Evolutionary conservation across 805 yeast species (phyloP).

Genomic region (Tetrapisispora phaffii): DNA sequence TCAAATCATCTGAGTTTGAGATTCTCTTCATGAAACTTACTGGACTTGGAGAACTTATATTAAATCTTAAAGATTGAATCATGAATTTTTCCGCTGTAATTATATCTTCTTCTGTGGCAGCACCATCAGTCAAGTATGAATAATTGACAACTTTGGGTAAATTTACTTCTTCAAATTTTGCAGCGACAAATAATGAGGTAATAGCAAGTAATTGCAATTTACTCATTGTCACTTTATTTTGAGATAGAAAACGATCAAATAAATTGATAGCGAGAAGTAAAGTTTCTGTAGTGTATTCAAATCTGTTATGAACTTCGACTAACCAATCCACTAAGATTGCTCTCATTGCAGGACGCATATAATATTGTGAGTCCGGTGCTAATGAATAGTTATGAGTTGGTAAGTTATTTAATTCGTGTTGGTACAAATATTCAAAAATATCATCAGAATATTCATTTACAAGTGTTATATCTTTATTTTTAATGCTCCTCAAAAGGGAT

Average conservation of each 20-base stretch:
- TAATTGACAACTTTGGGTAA: slow-evolving; percentile 78
- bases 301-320: slow-evolving; percentile 77
- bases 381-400: slow-evolving; percentile 62
- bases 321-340: slow-evolving; percentile 89
- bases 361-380: slow-evolving; percentile 42
- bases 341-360: slow-evolving; percentile 72
- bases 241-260: slow-evolving; percentile 79
- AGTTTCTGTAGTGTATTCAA: slow-evolving; percentile 78
- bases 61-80: slow-evolving; percentile 59
- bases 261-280: slow-evolving; percentile 71
- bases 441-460: slow-evolving; percentile 83
- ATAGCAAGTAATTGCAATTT: slow-evolving; percentile 79
- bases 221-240: slow-evolving; percentile 64
- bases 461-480: slow-evolving; percentile 40
- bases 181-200: slow-evolving; percentile 78
- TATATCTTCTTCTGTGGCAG: slow-evolving; percentile 70
- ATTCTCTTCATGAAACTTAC: slow-evolving; percentile 82
- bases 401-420: slow-evolving; percentile 55
- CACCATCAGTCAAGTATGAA: slow-evolving; percentile 81
- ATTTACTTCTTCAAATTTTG: slow-evolving; percentile 87
- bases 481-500: not conserved
- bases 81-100: slow-evolving; percentile 75
- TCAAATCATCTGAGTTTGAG: slow-evolving; percentile 74
- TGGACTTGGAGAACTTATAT: slow-evolving; percentile 79
- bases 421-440: slow-evolving; percentile 67